phyloP scores from a whole-genome alignment of 2,329 filamentous ascomycete genomes.

The Diaporthe sp. region DNA sequence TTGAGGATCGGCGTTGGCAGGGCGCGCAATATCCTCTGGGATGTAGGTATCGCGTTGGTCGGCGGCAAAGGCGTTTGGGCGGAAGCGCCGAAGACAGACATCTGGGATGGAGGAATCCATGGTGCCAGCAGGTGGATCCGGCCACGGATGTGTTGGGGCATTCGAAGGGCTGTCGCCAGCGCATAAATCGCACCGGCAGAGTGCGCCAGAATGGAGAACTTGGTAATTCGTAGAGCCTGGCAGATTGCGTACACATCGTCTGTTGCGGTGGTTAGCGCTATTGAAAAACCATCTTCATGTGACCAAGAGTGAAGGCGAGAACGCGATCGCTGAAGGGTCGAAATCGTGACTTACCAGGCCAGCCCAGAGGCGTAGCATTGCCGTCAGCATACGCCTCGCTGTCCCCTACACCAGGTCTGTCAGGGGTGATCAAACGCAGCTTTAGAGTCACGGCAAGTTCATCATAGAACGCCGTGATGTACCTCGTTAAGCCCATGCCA shows the following conservation, averaged over 20 bases:
- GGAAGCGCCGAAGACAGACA: slow-evolving; percentile 82
- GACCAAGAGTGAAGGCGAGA: slow-evolving; percentile 10
- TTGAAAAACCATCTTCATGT: background rate
- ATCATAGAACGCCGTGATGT: slow-evolving; percentile 97
- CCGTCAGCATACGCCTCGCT: slow-evolving; percentile 88
- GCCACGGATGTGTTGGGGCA: slow-evolving; percentile 95
- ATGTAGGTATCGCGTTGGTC: slow-evolving; percentile 88
- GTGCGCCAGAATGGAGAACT: slow-evolving; percentile 96
- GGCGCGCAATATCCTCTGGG: slow-evolving; percentile 90
- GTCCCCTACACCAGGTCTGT: slow-evolving; percentile 93
- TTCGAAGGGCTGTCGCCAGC: slow-evolving; percentile 91
- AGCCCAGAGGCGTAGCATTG: slow-evolving; percentile 88
- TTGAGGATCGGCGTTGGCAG: slow-evolving; percentile 92
- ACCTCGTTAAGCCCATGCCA: slow-evolving; percentile 96
- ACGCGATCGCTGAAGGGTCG: slow-evolving; percentile 34
- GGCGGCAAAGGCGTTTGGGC: slow-evolving; percentile 78
- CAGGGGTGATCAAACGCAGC: slow-evolving; percentile 90
- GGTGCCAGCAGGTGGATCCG: slow-evolving; percentile 94
- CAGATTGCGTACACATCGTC: slow-evolving; percentile 94
- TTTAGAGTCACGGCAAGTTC: slow-evolving; percentile 91
- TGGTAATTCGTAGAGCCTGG: slow-evolving; percentile 90
- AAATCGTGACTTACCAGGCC: slow-evolving; percentile 79
- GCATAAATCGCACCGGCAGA: slow-evolving; percentile 99
- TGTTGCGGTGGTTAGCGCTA: slow-evolving; percentile 52
- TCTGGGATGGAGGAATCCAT: slow-evolving; percentile 96